Conservation (phyloP, 2,329 filamentous ascomycete genomes). For the Helminthosporium solani region DNA sequence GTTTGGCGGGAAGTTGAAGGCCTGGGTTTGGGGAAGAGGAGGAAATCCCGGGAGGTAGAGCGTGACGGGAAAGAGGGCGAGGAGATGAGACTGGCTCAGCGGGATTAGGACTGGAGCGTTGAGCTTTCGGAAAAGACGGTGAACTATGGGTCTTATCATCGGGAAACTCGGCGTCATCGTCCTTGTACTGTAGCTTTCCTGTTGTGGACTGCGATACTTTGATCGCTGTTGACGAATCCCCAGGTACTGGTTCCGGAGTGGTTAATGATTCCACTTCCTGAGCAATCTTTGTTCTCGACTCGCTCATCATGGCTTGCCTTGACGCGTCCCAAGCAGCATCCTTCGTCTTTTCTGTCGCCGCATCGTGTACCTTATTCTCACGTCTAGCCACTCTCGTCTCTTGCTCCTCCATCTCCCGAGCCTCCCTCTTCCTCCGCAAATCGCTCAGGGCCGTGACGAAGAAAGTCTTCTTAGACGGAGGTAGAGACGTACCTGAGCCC, state of each 20-base stretch:
- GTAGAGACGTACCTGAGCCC: conserved; percentile 40
- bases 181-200: too few species aligned
- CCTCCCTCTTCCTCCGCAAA: conserved; percentile 22
- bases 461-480: conserved; percentile 25
- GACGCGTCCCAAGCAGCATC: not conserved
- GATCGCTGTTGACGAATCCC: not conserved
- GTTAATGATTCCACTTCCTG: not conserved
- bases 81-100: not conserved
- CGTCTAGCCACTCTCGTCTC: conserved; percentile 6
- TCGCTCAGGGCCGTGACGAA: conserved; percentile 27
- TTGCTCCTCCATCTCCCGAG: conserved; percentile 20
- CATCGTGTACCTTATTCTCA: not conserved
- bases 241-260: not conserved
- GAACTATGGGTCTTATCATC: too few species aligned
- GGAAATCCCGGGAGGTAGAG: not conserved
- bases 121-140: too few species aligned
- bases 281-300: not conserved
- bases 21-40: not conserved
- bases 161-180: too few species aligned
- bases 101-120: conserved; percentile 1
- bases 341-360: not conserved
- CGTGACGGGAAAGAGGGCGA: not conserved
- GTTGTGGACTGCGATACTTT: not conserved
- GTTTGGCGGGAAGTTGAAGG: not conserved
- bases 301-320: not conserved